These are phyloP conservation scores for Endocarpon pusillum DNA, from an alignment of 495 filamentous ascomycete species.

Conservation along the genomic window DNA sequence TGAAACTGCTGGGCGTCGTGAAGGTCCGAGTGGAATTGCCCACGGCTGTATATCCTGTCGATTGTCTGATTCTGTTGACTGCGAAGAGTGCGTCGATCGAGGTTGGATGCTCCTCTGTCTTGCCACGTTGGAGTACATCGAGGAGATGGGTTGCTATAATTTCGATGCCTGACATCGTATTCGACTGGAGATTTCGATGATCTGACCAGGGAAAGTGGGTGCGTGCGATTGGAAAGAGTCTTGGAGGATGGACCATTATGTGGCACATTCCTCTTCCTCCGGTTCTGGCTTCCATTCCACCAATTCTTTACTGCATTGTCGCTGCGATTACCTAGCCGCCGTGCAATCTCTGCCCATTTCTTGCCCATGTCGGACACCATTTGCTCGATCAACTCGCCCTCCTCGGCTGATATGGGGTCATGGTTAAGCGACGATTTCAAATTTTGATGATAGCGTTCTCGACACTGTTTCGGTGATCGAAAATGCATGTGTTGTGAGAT, in stretches of 20 bases:
- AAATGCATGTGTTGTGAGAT: constrained; percentile 62
- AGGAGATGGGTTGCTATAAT: too few relatives aligned
- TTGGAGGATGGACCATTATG: too few relatives aligned
- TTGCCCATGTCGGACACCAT: constrained; percentile 73
- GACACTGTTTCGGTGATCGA: constrained; percentile 86
- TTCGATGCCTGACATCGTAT: too few relatives aligned
- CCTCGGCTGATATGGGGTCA: constrained; percentile 79
- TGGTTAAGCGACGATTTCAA: constrained; percentile 83
- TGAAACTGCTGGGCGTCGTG: too few relatives aligned
- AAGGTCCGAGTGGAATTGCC: too few relatives aligned
- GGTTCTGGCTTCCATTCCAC: constrained; percentile 95
- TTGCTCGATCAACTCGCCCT: constrained; percentile 66
- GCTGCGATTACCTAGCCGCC: constrained; percentile 69
- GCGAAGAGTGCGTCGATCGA: too few relatives aligned
- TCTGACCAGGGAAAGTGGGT: too few relatives aligned
- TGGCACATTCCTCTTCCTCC: constrained; percentile 35
- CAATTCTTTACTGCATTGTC: constrained; percentile 99
- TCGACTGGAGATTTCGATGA: too few relatives aligned
- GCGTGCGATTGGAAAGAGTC: too few relatives aligned
- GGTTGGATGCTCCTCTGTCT: too few relatives aligned
- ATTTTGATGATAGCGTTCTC: constrained; percentile 91
- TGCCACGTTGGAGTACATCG: constrained; percentile 11
- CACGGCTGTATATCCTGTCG: too few relatives aligned
- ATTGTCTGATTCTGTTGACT: too few relatives aligned
- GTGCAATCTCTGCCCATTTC: constrained; percentile 89